Base-by-base conservation (phyloP, 805 yeast species). In the Hanseniaspora lindneri region DNA sequence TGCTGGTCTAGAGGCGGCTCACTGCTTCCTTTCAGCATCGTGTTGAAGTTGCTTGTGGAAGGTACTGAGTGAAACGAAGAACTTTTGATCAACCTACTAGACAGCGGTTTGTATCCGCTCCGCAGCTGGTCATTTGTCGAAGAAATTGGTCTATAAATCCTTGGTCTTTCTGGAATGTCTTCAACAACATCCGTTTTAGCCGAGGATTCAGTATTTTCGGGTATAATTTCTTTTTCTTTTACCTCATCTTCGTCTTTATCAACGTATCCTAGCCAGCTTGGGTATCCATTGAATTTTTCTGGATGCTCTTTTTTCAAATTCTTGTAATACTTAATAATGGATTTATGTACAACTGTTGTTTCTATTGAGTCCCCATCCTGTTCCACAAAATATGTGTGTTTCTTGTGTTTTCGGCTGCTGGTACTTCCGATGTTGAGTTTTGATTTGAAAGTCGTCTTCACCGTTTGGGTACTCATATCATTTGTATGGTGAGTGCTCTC, bases 331-430 rank as follows among this genome's bases (percentile, higher is more conserved):
- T 64, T 61, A 10, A 69, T 67, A 39, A 72, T 52, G 1, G 75
- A 70, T 50, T 72, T 65, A 51, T 70, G 72, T 4, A 73, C 63
- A 7, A 71, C 62, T 0, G 77, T 72, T 28, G 71, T 64, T 11
- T 64, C 64, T 23, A 66, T 65, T 1, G 64, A 54, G 27, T 63
- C 66, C 23, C 74, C 74, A 51, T 73, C 76, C 37, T 61, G 58
- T 41, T 72, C 76, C 6, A 58, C 49, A 30, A 13, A 44, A 14
- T 44, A 44, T 10, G 9, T 24, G 3, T 28, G 19, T 7, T 37
- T 37, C 2, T 30, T 37, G 13, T 14, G 14, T 13, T 17, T n/a
- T 10, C 35, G 0, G 35, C 20, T 21, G 4, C 13, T 21, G 4
- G 10, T 11, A 25, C 23, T n/a, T 3, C 16, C 17, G n/a, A 23